Conservation (phyloP, 2,329 filamentous ascomycete genomes). For the Biscogniauxia marginata region DNA sequence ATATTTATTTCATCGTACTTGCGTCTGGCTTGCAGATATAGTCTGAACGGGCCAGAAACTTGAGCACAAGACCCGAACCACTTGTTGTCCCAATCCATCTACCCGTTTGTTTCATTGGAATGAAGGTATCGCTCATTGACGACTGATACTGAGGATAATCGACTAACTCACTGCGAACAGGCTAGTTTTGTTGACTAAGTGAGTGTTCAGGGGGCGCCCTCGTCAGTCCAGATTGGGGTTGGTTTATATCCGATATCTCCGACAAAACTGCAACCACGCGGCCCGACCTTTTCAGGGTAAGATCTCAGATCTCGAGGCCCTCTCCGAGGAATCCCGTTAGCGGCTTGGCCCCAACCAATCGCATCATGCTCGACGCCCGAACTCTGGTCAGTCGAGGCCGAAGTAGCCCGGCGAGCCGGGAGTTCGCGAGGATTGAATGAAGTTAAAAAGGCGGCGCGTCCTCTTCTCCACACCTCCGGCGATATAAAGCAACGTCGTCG, state of each 20-base stretch:
- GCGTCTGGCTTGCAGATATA: no score
- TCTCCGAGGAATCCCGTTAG: constrained; percentile 34
- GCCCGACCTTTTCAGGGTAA: background rate
- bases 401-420: constrained; percentile 25
- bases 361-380: constrained; percentile 17
- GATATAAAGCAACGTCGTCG: constrained; percentile 26
- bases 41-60: no score
- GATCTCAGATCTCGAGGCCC: constrained; percentile 6
- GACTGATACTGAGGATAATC: no score
- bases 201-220: background rate
- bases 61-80: no score
- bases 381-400: constrained; percentile 12
- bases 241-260: background rate
- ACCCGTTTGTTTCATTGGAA: no score
- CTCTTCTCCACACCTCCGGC: constrained; percentile 28
- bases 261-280: background rate
- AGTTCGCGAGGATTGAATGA: constrained; percentile 30
- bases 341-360: constrained; percentile 26
- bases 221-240: background rate
- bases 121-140: no score
- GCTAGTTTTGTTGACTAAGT: background rate
- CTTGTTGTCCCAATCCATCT: no score
- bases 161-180: background rate
- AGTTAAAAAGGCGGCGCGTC: constrained; percentile 31
- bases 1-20: no score